Conservation (phyloP, 345 rosid species). For the Conringia planisiliqua region DNA sequence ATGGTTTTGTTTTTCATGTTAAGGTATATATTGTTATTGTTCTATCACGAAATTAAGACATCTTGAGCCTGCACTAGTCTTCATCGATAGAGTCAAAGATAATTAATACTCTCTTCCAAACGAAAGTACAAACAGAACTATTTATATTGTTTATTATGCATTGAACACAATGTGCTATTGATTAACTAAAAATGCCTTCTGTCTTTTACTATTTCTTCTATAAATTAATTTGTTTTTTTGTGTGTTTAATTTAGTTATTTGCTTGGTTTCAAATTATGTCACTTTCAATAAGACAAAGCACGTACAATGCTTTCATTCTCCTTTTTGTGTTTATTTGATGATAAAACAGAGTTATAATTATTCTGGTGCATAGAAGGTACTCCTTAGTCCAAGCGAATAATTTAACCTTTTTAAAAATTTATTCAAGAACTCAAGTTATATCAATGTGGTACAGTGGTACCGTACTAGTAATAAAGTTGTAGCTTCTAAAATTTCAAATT, state of each 20-base stretch:
- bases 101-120: slow-evolving; percentile 13
- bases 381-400: neutral
- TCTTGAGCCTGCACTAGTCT: neutral
- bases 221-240: neutral
- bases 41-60: neutral
- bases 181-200: slow-evolving; percentile 18
- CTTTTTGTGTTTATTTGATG: slow-evolving; percentile 13
- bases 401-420: neutral
- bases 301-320: slow-evolving; percentile 7
- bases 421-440: neutral
- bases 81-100: slow-evolving; percentile 17
- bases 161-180: slow-evolving; percentile 26
- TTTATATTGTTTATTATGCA: slow-evolving; percentile 3
- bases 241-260: neutral
- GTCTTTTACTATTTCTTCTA: slow-evolving; percentile 1
- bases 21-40: neutral
- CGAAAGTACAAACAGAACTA: slow-evolving; percentile 9
- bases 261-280: slow-evolving; percentile 25
- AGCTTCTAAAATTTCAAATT: neutral
- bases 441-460: neutral
- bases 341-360: neutral
- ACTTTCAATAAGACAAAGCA: slow-evolving; percentile 6
- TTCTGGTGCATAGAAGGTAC: neutral
- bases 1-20: neutral
- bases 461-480: slow-evolving; percentile 10